These are phyloP conservation scores for Peronosclerospora sorghi DNA, from an alignment of 352 stramenopile species.

Conservation along the genomic window DNA sequence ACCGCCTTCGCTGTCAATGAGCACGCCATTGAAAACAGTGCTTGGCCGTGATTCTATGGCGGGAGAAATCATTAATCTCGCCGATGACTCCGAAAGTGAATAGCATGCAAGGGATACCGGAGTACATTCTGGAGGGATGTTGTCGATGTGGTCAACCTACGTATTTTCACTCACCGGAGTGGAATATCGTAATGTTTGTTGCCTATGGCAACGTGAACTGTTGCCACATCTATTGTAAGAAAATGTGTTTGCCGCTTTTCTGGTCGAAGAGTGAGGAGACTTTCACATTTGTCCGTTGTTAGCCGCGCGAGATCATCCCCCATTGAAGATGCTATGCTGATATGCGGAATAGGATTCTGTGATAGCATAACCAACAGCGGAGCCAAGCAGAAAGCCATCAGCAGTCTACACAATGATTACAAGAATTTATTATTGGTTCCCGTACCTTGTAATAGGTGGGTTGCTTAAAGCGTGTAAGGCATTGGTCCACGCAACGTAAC, in stretches of 20 bases:
- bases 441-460: constrained; percentile 56
- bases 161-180: constrained; percentile 22
- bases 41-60: constrained; percentile 4
- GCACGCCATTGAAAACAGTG: constrained; percentile 8
- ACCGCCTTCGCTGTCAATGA: constrained; percentile 18
- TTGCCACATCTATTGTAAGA: constrained; percentile 14
- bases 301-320: constrained; percentile 36
- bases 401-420: constrained; percentile 31
- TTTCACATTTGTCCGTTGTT: constrained; percentile 27
- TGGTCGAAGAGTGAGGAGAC: constrained; percentile 7
- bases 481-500: constrained; percentile 49
- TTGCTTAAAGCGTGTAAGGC: constrained; percentile 37
- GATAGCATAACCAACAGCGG: not conserved
- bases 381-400: constrained; percentile 15
- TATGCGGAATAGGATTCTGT: constrained; percentile 68
- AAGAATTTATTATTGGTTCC: constrained; percentile 14
- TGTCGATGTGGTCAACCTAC: not conserved
- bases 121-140: not conserved
- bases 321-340: constrained; percentile 64
- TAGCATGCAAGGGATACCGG: constrained; percentile 1
- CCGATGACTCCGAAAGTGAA: constrained; percentile 42
- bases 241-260: constrained; percentile 13
- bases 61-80: constrained; percentile 34
- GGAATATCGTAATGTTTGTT: constrained; percentile 78
- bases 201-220: constrained; percentile 60